Evolutionary conservation across 805 yeast genomes (phyloP), one percentile per base, ranked within the genome.

Genomic region (Saturnispora besseyi): DNA sequence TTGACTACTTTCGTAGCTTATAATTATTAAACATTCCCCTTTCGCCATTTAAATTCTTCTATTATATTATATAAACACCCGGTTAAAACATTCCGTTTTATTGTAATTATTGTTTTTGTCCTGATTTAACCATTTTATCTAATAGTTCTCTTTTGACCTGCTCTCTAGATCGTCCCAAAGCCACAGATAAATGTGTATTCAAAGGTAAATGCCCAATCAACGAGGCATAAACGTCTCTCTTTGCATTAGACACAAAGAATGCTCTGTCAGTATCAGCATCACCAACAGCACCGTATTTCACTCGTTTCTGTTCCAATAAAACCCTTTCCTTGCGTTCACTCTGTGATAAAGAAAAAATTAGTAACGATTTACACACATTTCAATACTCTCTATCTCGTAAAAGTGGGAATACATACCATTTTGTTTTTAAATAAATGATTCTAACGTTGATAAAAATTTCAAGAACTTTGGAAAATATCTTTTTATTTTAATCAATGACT

Each of bases 221-320:
- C 21, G 82, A 73, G 0, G 84, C 74, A 51, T 77, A 76, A 1
- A 87, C 77, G 57, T 86, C 95, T 52, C 86, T 67, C 49, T 79
- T 79, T 2, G 83, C 70, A 57, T 84, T 86, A 5, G 75, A 64
- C 53, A 82, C 58, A 78, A 91, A 90, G 62, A 86, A 91, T 13
- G 72, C 71, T 46, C 82, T 70, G 0, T 83, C 71, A 0, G 95
- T 88, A 48, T 79, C 81, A 9, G 89, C 74, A 59, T 79, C 74
- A 0, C 96, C 96, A 1, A 90, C 63, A 1, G 95, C 96, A 22
- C 83, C 69, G 60, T 84, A 80, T 59, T 82, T 79, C 41, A 78
- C 60, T 57, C 80, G 81, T 46, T 79, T 69, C 31, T 70, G 75
- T 44, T 77, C 79, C 59, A 72, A 81, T 44, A 71, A 69, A 57